These are phyloP conservation scores for Trametes meyenii DNA, from an alignment of 768 basidiomycete species.

Conservation along the genomic window DNA sequence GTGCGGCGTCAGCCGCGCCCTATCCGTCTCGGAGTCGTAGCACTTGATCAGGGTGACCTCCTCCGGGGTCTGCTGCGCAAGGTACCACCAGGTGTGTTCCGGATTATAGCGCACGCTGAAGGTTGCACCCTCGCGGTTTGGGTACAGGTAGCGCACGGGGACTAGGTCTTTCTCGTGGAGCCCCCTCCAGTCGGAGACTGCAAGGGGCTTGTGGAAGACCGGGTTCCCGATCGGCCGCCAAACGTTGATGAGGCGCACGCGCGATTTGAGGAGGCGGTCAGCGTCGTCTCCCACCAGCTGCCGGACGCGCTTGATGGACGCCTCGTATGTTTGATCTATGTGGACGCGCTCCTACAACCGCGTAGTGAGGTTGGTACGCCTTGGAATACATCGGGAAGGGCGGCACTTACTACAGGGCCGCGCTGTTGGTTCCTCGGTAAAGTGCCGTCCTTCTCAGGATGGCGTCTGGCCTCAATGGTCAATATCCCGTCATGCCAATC, in stretches of 20 bases:
- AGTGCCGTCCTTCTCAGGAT: constrained; percentile 20
- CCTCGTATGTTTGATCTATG: constrained; percentile 47
- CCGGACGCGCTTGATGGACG: constrained; percentile 41
- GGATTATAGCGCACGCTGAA: constrained; percentile 42
- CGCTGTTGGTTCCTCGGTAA: constrained; percentile 17
- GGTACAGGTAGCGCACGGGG: constrained; percentile 40
- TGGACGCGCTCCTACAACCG: constrained; percentile 41
- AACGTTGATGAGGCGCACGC: constrained; percentile 49
- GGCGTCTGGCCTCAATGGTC: constrained; percentile 8
- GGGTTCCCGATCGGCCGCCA: constrained; percentile 48
- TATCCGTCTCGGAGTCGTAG: constrained; percentile 45
- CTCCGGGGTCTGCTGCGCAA: constrained; percentile 43
- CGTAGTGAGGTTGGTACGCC: not conserved
- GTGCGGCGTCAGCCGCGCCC: constrained; percentile 46
- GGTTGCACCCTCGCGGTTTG: constrained; percentile 39
- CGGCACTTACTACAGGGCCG: constrained; percentile 39
- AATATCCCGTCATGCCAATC: not conserved
- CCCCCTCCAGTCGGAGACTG: constrained; percentile 43
- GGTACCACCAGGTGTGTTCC: constrained; percentile 43
- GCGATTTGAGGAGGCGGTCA: constrained; percentile 42
- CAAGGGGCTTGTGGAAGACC: constrained; percentile 45
- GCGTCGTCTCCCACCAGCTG: constrained; percentile 45
- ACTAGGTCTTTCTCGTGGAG: constrained; percentile 44
- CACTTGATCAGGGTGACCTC: constrained; percentile 49
- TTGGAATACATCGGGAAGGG: not conserved